phyloP scores from a whole-genome alignment of 2,329 filamentous ascomycete species.

The Pseudogymnoascus sp. region DNA sequence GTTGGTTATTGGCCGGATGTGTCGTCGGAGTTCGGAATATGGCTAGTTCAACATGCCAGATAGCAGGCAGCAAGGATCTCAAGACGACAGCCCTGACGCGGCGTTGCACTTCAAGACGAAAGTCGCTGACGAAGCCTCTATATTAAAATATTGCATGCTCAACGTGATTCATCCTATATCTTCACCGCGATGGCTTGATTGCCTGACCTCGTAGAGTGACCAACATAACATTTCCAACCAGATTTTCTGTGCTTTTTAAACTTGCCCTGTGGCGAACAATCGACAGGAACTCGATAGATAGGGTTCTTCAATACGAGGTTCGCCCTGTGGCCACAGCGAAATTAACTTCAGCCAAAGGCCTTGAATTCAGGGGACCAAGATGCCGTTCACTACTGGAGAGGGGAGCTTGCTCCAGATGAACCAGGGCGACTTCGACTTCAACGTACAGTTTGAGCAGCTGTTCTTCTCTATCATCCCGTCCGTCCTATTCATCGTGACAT shows the following conservation, averaged over 20 bases:
- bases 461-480: conserved; percentile 32
- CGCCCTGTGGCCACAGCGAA: neutral
- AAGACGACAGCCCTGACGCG: neutral
- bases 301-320: neutral
- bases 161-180: neutral
- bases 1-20: neutral
- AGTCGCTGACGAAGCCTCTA: neutral
- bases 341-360: neutral
- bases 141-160: neutral
- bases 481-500: conserved; percentile 27
- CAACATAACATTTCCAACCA: neutral
- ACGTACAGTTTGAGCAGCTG: conserved; percentile 30
- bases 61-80: conserved; percentile 1
- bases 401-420: conserved; percentile 28
- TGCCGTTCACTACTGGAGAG: conserved; percentile 20
- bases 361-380: conserved; percentile 15
- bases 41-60: neutral
- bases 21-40: neutral
- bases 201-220: neutral
- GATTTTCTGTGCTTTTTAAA: too few relatives aligned
- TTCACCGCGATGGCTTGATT: neutral
- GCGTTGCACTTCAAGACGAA: neutral
- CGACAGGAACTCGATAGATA: neutral
- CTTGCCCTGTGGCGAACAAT: neutral
- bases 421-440: conserved; percentile 29